Conservation (phyloP, 1,139 yeast species). For the Scheffersomyces insectosa region DNA sequence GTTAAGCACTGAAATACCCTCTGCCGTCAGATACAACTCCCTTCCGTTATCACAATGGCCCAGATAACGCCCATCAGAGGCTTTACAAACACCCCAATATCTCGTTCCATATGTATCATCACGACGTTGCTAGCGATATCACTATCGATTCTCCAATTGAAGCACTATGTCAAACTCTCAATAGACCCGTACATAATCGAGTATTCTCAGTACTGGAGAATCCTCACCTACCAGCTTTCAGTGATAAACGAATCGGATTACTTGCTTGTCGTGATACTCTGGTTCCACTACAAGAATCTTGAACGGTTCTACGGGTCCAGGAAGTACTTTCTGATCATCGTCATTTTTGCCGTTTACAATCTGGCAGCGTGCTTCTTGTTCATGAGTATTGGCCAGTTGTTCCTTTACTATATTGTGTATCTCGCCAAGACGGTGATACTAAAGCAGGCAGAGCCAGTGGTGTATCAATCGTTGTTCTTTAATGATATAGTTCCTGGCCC, state of each 20-base stretch:
- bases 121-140: conserved; percentile 49
- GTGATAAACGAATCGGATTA: conserved; percentile 70
- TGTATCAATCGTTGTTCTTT: conserved; percentile 31
- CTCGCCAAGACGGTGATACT: conserved; percentile 11
- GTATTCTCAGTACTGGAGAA: conserved; percentile 71
- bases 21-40: too few relatives aligned
- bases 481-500: conserved; percentile 59
- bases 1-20: too few relatives aligned
- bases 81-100: conserved; percentile 59
- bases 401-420: conserved; percentile 31
- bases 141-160: conserved; percentile 56
- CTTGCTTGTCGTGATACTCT: conserved; percentile 47
- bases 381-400: conserved; percentile 41
- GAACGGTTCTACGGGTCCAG: conserved; percentile 68
- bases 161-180: conserved; percentile 53
- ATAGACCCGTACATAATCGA: conserved; percentile 60
- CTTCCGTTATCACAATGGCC: conserved; percentile 6
- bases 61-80: conserved; percentile 47
- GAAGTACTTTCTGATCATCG: conserved; percentile 47
- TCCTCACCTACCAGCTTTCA: conserved; percentile 53
- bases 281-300: conserved; percentile 61
- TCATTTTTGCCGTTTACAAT: conserved; percentile 36
- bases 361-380: conserved; percentile 31
- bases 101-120: conserved; percentile 44
- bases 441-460: not conserved